Percentiles rank a stretch among this genome's conserved stretches.
These are phyloP conservation scores for Aspergillus floridensis DNA, from an alignment of 2,329 filamentous ascomycete genomes.

Conservation along the genomic window DNA sequence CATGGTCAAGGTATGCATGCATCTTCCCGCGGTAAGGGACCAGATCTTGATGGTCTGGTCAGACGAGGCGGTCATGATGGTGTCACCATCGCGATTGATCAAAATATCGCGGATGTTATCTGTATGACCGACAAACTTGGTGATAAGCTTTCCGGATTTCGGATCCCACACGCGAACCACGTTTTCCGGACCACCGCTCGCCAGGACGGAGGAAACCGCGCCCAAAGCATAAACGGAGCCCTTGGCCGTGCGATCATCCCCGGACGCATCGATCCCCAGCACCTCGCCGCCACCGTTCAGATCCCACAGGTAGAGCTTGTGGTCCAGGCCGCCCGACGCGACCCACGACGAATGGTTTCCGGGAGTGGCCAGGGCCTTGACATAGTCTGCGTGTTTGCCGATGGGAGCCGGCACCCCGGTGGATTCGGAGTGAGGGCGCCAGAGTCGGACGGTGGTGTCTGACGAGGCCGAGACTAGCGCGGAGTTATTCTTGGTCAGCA, in stretches of 20 bases:
- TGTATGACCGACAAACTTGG: constrained; percentile 94
- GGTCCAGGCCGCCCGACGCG: constrained; percentile 87
- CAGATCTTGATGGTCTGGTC: constrained; percentile 98
- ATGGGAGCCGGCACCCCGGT: constrained; percentile 71
- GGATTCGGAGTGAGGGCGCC: constrained; percentile 70
- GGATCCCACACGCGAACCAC: constrained; percentile 91
- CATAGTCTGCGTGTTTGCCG: constrained; percentile 91
- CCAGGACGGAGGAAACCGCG: constrained; percentile 75
- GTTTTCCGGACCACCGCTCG: constrained; percentile 90
- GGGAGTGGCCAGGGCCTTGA: constrained; percentile 87
- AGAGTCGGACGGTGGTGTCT: constrained; percentile 90
- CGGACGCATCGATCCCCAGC: constrained; percentile 71
- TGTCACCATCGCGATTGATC: constrained; percentile 83
- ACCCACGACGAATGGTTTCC: constrained; percentile 74
- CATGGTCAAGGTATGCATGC: constrained; percentile 98
- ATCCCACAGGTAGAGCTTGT: constrained; percentile 92
- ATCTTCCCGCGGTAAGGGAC: constrained; percentile 91
- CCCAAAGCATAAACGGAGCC: constrained; percentile 92
- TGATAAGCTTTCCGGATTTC: constrained; percentile 81
- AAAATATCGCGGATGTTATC: constrained; percentile 91
- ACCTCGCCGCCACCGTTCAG: constrained; percentile 81
- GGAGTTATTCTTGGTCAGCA: constrained; percentile 71
- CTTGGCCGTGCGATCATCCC: constrained; percentile 81
- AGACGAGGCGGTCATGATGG: constrained; percentile 88
- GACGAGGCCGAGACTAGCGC: constrained; percentile 86